Conservation (phyloP, 2,329 filamentous ascomycete genomes). For the Alternaria ventricosa region DNA sequence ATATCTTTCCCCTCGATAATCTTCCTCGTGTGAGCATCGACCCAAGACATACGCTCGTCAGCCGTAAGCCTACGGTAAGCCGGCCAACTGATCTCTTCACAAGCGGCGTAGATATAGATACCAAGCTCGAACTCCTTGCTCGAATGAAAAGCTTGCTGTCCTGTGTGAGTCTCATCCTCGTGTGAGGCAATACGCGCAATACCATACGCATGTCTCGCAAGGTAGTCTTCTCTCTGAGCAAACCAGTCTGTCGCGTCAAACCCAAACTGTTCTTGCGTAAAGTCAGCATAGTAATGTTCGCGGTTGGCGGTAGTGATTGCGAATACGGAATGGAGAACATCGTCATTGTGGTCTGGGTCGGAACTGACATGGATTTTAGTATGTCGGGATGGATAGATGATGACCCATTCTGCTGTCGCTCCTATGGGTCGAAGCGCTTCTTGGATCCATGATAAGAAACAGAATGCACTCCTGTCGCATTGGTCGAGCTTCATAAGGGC, state of each 20-base stretch:
- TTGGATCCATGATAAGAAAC: neutral
- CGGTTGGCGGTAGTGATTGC: neutral
- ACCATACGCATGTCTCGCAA: neutral
- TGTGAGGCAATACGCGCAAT: neutral
- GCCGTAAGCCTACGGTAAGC: neutral
- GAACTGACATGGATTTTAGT: neutral
- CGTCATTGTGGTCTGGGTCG: neutral
- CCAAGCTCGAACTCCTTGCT: neutral
- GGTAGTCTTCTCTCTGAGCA: neutral
- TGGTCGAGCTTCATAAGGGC: neutral
- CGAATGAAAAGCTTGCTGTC: neutral
- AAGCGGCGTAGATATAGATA: neutral
- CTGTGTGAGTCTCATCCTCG: neutral
- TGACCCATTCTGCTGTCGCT: neutral
- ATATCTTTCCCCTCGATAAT: neutral
- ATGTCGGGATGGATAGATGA: neutral
- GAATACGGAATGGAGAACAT: neutral
- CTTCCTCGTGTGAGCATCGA: neutral
- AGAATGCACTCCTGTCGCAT: neutral
- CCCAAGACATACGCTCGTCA: neutral
- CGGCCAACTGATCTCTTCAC: neutral
- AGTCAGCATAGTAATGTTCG: constrained; percentile 4
- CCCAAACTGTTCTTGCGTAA: constrained; percentile 7
- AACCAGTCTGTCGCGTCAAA: neutral
- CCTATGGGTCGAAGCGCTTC: neutral